Base-by-base conservation (phyloP, 257 asterid genomes). In the Henckelia pumila region DNA sequence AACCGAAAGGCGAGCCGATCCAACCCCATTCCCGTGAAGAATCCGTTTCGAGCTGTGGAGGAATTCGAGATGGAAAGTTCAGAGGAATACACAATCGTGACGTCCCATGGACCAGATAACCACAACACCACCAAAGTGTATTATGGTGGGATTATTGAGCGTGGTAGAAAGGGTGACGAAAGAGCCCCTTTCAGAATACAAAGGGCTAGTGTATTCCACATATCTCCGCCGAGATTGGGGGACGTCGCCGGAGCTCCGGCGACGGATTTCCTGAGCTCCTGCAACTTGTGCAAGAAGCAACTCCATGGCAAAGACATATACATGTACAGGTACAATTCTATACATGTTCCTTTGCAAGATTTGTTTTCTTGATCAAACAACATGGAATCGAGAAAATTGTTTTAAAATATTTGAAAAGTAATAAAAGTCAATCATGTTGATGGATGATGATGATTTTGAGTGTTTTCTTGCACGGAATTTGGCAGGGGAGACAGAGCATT, bases 261-360 rank as follows among this genome's bases (percentile, higher is more conserved):
- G 61, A 59, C 88, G 57, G 89, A 88, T 77, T 93, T 88, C 70
- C 95, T 93, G 53, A 79, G 72, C 74, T 70, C 91, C 19, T 93
- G 99, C 75, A 70, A 85, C 25, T 55, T 83, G 79, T 93, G 99
- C 72, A 76, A 70, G 37, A 90, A 85, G 73, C 88, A 84, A 7
- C 96, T 93, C 20, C 88, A 86, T 25, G 95, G 96, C 77, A 83
- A 82, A 64, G 99, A 93, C 72, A 88, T 93, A 59, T 93, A 75
- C 85, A 90, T 90, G 97, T 93, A 93, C 77, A 86, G 99, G 99
- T 93, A 85, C 16, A 20, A 19, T 32, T 14, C 49, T 24, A 28
- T n/a, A n/a, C n/a, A n/a, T 28, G 30, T 28, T 28, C 30, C 30
- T 16, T 10, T 9, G 47, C 47, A 35, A 35, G 30, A 28, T 28